Base-by-base conservation (phyloP, 306 rosid genomes). In the Cucumis hystrix region DNA sequence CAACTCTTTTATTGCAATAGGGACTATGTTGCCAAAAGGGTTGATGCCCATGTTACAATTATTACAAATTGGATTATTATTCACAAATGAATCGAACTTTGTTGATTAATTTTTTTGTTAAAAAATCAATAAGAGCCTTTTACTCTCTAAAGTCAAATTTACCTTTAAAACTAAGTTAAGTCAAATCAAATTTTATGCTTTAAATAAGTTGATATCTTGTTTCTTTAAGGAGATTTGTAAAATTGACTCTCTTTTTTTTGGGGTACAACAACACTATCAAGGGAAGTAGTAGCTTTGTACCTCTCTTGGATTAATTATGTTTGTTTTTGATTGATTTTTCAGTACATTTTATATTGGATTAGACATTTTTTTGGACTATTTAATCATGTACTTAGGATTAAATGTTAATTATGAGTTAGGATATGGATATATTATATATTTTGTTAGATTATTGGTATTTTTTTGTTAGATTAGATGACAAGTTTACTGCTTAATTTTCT, bases 1-100 rank as follows among this genome's bases (percentile, higher is more conserved):
- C 78, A 18, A 75, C 52, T 75, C 66, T 56, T 69, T 56, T 18
- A 56, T 56, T 54, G 54, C 52, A 75, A 75, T n/a, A 72, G 76
- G 59, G 60, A 72, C 76, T 72, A 14, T 71, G 41, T 72, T 72
- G 76, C 76, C 43, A 47, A 51, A 72, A 49, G 61, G 45, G 60
- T 51, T 28, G 60, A 72, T 72, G 45, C 76, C 61, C 61, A 72
- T 51, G 61, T 56, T 75, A 35, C 78, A 35, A 75, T 58, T 75
- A 54, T 58, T 58, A 75, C 66, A 75, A 20, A 6, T 39, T 13
- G 10, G 8, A 33, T 33, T 33, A 33, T 33, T 33, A 75, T 75
- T 75, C 37, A 33, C 41, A 71, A 45, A 51, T 13, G 9, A 30
- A 30, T 17, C 63, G 12, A 74, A 52, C 45, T 74, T 15, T 30